phyloP scores from a whole-genome alignment of 345 rosid genomes.

The Ceriops zippeliana region DNA sequence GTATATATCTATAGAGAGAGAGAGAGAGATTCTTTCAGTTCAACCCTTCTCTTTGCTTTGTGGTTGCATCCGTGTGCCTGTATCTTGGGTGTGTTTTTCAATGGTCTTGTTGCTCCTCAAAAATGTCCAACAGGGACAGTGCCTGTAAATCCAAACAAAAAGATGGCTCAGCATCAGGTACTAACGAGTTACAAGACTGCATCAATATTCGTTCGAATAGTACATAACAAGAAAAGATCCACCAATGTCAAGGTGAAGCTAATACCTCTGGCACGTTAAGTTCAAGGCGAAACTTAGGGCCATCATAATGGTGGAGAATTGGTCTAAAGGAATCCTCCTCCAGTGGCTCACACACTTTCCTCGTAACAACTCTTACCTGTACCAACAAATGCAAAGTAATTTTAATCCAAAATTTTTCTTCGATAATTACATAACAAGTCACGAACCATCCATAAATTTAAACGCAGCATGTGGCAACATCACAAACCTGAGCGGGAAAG shows the following conservation, averaged over 20 bases:
- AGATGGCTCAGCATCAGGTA: not conserved
- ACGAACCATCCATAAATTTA: not conserved
- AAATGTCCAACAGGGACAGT: slow-evolving; percentile 82
- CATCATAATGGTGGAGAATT: slow-evolving; percentile 94
- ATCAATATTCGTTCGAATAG: not conserved
- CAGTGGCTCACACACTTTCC: slow-evolving; percentile 79
- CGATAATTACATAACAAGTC: not conserved
- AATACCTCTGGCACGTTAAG: slow-evolving; percentile 89
- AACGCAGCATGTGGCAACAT: not conserved
- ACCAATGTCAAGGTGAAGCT: not conserved
- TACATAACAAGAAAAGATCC: not conserved
- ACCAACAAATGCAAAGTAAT: not conserved
- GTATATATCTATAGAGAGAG: not conserved
- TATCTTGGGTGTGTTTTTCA: slow-evolving; percentile 24
- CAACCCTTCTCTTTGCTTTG: not conserved
- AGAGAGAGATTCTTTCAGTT: not conserved
- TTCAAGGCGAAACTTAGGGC: slow-evolving; percentile 97
- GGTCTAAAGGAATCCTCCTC: slow-evolving; percentile 99
- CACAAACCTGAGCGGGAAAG: slow-evolving; percentile 83
- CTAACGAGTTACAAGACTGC: not conserved
- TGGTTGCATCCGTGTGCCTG: slow-evolving; percentile 13
- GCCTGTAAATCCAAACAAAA: slow-evolving; percentile 43
- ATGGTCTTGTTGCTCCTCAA: slow-evolving; percentile 55
- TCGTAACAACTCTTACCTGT: slow-evolving; percentile 70
- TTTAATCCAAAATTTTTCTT: not conserved